Conservation (phyloP, 441 rosid genomes). For the Gossypium laxum region DNA sequence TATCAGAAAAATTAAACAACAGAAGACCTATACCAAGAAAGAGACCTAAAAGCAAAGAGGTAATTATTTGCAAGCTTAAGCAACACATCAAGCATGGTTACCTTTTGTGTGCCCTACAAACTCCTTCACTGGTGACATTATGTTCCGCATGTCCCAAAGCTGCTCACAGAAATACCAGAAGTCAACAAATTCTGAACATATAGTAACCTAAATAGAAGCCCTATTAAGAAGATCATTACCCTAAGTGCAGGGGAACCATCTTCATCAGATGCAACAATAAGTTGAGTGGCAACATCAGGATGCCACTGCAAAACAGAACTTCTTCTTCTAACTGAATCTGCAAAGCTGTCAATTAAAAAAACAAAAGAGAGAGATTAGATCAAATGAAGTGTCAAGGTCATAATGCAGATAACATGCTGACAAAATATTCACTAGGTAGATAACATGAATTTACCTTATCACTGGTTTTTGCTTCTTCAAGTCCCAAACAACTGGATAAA, state of each 20-base stretch:
- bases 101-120: conserved; percentile 89
- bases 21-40: too few species aligned
- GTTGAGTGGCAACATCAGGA: conserved; percentile 94
- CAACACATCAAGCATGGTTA: conserved; percentile 18
- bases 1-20: too few species aligned
- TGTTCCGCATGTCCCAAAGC: conserved; percentile 99
- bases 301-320: conserved; percentile 99
- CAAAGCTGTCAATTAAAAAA: conserved; percentile 47
- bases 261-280: conserved; percentile 92
- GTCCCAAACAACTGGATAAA: conserved; percentile 83
- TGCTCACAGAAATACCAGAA: conserved; percentile 26
- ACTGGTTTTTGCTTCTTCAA: conserved; percentile 90
- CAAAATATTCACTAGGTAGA: neutral
- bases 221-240: conserved; percentile 36
- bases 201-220: conserved; percentile 5
- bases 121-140: conserved; percentile 78
- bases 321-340: conserved; percentile 77
- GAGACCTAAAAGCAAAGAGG: neutral
- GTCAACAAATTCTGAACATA: neutral
- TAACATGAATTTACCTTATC: conserved; percentile 51
- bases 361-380: neutral
- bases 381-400: neutral
- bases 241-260: conserved; percentile 68
- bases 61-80: neutral
- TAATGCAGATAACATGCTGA: neutral